phyloP scores from a whole-genome alignment of 768 basidiomycete species.

The Pleurotus tuber-regium region DNA sequence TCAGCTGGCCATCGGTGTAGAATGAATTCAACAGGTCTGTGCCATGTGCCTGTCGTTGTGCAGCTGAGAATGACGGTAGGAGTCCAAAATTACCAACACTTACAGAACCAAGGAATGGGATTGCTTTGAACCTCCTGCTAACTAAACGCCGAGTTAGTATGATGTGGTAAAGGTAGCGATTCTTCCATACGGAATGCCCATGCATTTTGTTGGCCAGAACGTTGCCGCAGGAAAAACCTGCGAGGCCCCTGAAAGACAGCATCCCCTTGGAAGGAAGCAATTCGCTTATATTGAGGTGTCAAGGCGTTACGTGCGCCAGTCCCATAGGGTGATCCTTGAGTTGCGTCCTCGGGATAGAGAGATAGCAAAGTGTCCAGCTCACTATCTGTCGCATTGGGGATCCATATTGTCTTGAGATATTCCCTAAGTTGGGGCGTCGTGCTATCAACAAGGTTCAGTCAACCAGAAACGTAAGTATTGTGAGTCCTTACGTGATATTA shows the following conservation, averaged over 20 bases:
- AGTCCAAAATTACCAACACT: slow-evolving; percentile 13
- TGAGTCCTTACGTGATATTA: slow-evolving; percentile 25
- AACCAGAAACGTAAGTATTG: no score
- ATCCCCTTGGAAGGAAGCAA: slow-evolving; percentile 51
- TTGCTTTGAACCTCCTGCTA: slow-evolving; percentile 41
- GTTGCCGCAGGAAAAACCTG: slow-evolving; percentile 40
- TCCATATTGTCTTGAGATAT: slow-evolving; percentile 26
- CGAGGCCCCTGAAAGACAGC: slow-evolving; percentile 48
- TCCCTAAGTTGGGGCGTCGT: slow-evolving; percentile 19
- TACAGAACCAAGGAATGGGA: slow-evolving; percentile 44
- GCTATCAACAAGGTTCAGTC: no score
- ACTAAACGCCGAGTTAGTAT: slow-evolving; percentile 24
- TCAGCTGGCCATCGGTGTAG: slow-evolving; percentile 39
- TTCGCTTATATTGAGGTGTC: slow-evolving; percentile 48
- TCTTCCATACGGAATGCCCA: slow-evolving; percentile 41
- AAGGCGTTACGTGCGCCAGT: slow-evolving; percentile 43
- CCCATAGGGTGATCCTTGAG: slow-evolving; percentile 51
- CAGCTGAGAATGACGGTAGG: neutral
- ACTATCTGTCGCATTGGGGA: slow-evolving; percentile 24
- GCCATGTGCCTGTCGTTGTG: slow-evolving; percentile 35
- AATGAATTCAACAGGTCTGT: slow-evolving; percentile 41
- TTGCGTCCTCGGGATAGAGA: slow-evolving; percentile 37
- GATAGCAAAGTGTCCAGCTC: slow-evolving; percentile 26
- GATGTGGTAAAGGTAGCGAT: neutral
- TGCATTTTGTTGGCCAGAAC: slow-evolving; percentile 30